Evolutionary conservation across 2,329 filamentous ascomycete species (phyloP).

Genomic region (Phyllosticta citrichinensis): DNA sequence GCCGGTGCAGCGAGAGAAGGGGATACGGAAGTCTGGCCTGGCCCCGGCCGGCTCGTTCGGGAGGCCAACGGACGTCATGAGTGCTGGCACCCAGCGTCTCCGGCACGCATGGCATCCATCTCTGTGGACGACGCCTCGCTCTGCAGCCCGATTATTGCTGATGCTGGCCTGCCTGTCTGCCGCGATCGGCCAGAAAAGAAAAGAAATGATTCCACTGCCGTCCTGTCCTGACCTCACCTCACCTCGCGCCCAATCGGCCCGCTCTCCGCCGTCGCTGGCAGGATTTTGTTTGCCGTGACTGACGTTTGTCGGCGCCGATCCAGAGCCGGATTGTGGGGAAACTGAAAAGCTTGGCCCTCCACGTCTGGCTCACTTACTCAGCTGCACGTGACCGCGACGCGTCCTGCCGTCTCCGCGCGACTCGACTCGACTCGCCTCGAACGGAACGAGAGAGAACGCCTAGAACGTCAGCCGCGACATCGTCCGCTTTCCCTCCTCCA

Average conservation of each 20-base stretch:
- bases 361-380: background rate
- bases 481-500: background rate
- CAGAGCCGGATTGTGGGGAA: background rate
- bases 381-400: constrained; percentile 1
- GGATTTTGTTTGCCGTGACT: background rate
- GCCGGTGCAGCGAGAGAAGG: too few species aligned
- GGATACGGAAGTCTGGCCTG: too few species aligned
- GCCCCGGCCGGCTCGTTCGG: background rate
- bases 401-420: background rate
- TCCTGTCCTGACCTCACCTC: background rate
- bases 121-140: background rate
- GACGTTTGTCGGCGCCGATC: background rate
- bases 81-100: background rate
- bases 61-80: background rate
- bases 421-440: too few species aligned
- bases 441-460: too few species aligned
- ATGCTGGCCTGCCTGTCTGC: background rate
- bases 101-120: background rate
- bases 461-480: background rate
- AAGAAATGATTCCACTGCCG: background rate
- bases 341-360: background rate
- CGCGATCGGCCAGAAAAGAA: background rate
- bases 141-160: background rate
- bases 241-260: background rate
- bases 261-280: background rate